A percentile compares a stretch with the other conserved stretches of the same genome.
Conservation (phyloP, 2,329 filamentous ascomycete species). For the Penicillium oxalicum region DNA sequence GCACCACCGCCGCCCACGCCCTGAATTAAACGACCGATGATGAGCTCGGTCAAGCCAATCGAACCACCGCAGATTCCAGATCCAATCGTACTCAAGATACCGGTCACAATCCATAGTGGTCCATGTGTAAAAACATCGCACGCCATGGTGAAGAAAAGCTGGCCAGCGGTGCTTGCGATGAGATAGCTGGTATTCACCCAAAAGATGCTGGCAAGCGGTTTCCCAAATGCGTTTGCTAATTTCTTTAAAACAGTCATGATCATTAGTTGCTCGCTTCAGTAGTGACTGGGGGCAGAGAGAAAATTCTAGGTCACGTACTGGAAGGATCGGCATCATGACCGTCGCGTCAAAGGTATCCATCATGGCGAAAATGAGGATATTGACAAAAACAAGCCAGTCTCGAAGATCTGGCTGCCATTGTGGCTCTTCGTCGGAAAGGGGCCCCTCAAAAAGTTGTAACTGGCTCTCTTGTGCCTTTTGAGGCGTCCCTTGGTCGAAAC, state of each 20-base stretch:
- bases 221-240: constrained; percentile 33
- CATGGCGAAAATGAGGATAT: constrained; percentile 41
- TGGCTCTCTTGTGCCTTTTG: constrained; percentile 14
- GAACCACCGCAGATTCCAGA: constrained; percentile 41
- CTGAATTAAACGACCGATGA: constrained; percentile 42
- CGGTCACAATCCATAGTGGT: constrained; percentile 38
- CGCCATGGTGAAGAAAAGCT: constrained; percentile 27
- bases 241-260: constrained; percentile 9
- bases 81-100: constrained; percentile 44
- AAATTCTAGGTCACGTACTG: constrained; percentile 15
- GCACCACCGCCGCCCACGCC: constrained; percentile 45
- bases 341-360: constrained; percentile 48
- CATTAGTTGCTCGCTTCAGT: no score
- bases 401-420: constrained; percentile 36
- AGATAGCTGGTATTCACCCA: constrained; percentile 49
- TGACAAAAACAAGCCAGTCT: constrained; percentile 40
- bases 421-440: constrained; percentile 8
- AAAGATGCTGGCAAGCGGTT: constrained; percentile 36
- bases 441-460: constrained; percentile 17
- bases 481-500: constrained; percentile 7
- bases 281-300: no score
- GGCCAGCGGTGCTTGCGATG: constrained; percentile 28
- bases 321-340: constrained; percentile 42
- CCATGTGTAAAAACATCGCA: constrained; percentile 43
- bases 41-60: constrained; percentile 33